Conservation (phyloP, 1,284 basidiomycete genomes). For the Malassezia furfur region DNA sequence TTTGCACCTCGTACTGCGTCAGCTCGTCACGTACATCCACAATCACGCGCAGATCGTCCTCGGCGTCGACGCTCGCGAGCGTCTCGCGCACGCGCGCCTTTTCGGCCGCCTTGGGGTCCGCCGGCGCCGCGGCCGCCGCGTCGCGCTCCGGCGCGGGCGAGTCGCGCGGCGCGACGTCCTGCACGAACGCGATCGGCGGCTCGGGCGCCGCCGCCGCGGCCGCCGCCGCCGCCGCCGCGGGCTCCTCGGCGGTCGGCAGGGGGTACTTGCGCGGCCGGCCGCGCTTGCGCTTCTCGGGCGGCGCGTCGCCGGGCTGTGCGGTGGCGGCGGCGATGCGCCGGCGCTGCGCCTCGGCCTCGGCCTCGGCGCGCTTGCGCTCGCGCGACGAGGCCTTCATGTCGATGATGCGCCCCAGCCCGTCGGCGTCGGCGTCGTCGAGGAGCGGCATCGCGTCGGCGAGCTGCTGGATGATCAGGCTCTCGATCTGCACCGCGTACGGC, state of each 20-base stretch:
- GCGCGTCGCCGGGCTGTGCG: background rate
- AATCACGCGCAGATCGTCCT: slow-evolving; percentile 43
- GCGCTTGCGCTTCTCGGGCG: slow-evolving; percentile 6
- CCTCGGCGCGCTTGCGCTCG: slow-evolving; percentile 14
- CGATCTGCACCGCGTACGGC: slow-evolving; percentile 66
- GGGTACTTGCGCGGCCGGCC: slow-evolving; percentile 19
- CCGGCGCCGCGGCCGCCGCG: background rate
- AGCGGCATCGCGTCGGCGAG: slow-evolving; percentile 71
- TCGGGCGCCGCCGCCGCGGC: background rate
- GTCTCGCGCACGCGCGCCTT: slow-evolving; percentile 15
- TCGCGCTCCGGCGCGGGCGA: background rate
- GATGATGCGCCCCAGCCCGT: slow-evolving; percentile 7
- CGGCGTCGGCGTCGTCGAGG: slow-evolving; percentile 9
- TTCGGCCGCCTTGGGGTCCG: background rate
- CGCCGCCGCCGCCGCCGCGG: background rate
- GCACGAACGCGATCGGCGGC: background rate
- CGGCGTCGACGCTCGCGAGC: slow-evolving; percentile 23
- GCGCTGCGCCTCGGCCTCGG: slow-evolving; percentile 7
- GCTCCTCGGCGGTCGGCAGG: background rate
- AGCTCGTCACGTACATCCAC: slow-evolving; percentile 21
- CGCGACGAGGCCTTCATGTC: slow-evolving; percentile 12
- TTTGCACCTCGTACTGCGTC: slow-evolving; percentile 86
- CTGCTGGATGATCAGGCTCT: slow-evolving; percentile 77
- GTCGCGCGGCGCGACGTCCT: slow-evolving; percentile 13
- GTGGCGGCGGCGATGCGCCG: background rate